Evolutionary conservation across 768 basidiomycete genomes (phyloP).

Genomic region (Omphalotus guepiniiformis): DNA sequence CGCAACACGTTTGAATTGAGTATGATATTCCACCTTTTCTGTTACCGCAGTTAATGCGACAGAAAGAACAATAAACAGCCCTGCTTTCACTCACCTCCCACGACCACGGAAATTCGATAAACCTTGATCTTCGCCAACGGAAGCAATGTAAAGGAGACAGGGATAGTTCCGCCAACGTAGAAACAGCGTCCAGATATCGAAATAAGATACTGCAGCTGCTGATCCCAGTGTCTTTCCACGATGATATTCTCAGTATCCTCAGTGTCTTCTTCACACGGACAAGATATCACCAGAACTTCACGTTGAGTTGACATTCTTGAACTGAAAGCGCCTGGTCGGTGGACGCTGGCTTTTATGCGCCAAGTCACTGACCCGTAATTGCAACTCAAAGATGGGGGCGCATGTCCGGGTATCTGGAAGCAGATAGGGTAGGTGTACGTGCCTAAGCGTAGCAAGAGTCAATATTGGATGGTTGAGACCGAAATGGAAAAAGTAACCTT

Average conservation of each 20-base stretch:
- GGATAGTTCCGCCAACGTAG: slow-evolving; percentile 78
- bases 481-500: slow-evolving; percentile 46
- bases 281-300: slow-evolving; percentile 72
- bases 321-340: slow-evolving; percentile 79
- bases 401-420: slow-evolving; percentile 75
- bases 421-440: slow-evolving; percentile 94
- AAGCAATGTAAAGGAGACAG: slow-evolving; percentile 75
- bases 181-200: slow-evolving; percentile 71
- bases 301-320: slow-evolving; percentile 62
- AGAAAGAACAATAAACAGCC: background rate
- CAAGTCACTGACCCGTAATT: slow-evolving; percentile 75
- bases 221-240: slow-evolving; percentile 87
- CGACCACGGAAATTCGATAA: slow-evolving; percentile 60
- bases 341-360: slow-evolving; percentile 75
- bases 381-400: slow-evolving; percentile 75
- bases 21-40: slow-evolving; percentile 85
- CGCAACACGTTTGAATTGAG: slow-evolving; percentile 58
- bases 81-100: slow-evolving; percentile 89
- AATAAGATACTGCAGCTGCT: slow-evolving; percentile 79
- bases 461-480: background rate
- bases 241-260: slow-evolving; percentile 75
- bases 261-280: slow-evolving; percentile 73
- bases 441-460: slow-evolving; percentile 39
- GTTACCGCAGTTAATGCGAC: background rate
- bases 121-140: slow-evolving; percentile 83